Evolutionary conservation across 2,329 filamentous ascomycete genomes (phyloP).

Genomic region (Fusarium stilboides): DNA sequence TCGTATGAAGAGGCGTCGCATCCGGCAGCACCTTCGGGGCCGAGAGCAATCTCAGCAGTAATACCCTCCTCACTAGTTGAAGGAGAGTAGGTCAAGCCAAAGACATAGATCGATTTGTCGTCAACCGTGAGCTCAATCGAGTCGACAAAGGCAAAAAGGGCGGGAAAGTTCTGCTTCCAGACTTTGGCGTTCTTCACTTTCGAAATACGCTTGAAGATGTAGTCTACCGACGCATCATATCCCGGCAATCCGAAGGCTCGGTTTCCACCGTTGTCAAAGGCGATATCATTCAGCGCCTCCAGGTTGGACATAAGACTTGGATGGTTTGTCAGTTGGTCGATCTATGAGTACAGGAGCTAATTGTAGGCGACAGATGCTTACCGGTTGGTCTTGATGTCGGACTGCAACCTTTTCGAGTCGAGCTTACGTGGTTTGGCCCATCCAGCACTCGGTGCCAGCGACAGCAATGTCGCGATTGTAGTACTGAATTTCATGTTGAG

Average conservation of each 20-base stretch:
- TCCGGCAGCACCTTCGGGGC: constrained; percentile 43
- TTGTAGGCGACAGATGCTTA: not conserved
- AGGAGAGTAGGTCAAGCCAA: constrained; percentile 42
- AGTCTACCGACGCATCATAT: constrained; percentile 65
- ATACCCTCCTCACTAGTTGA: constrained; percentile 40
- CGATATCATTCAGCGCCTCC: constrained; percentile 39
- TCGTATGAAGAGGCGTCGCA: constrained; percentile 41
- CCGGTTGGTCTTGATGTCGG: constrained; percentile 40
- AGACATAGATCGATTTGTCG: constrained; percentile 36
- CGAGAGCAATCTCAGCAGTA: constrained; percentile 40
- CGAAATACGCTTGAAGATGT: constrained; percentile 62
- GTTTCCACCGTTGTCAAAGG: constrained; percentile 63
- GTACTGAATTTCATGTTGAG: constrained; percentile 22
- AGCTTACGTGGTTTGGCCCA: constrained; percentile 29
- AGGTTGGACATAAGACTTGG: constrained; percentile 34
- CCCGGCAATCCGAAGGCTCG: constrained; percentile 67
- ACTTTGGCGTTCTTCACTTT: constrained; percentile 55
- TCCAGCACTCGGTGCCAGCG: constrained; percentile 18
- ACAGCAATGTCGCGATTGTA: constrained; percentile 22
- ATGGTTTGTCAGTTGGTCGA: not conserved
- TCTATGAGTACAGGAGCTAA: no score
- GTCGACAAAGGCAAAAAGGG: constrained; percentile 62
- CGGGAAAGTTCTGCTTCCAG: constrained; percentile 66
- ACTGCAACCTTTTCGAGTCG: constrained; percentile 34
- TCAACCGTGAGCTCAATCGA: constrained; percentile 56